These are phyloP conservation scores for Clarkia xantiana DNA, from an alignment of 345 rosid species.

Conservation along the genomic window DNA sequence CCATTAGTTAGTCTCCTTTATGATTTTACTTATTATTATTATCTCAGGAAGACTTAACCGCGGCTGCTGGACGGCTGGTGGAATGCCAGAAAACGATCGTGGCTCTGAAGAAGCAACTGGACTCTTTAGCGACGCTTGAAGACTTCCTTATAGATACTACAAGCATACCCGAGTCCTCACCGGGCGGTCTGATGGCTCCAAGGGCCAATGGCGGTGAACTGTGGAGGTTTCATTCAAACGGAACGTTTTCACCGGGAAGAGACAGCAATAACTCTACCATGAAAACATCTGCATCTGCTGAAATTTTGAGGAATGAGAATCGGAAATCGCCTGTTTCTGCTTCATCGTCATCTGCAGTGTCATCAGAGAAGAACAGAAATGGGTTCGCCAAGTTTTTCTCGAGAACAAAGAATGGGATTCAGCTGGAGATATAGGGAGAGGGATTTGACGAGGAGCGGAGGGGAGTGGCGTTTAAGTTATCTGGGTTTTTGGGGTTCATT, in stretches of 20 bases:
- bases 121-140: conserved; percentile 86
- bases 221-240: conserved; percentile 45
- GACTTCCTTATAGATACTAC: conserved; percentile 79
- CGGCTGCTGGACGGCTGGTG: conserved; percentile 72
- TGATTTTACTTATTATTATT: too few relatives aligned
- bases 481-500: neutral
- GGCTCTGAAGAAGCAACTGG: conserved; percentile 68
- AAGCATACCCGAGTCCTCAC: conserved; percentile 31
- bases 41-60: conserved; percentile 65
- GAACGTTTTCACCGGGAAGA: conserved; percentile 27
- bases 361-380: conserved; percentile 62
- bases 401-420: conserved; percentile 77
- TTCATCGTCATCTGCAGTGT: conserved; percentile 21
- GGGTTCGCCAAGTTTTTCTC: conserved; percentile 87
- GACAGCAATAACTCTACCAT: conserved; percentile 11
- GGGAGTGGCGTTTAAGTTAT: too few relatives aligned
- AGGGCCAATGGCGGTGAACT: conserved; percentile 21
- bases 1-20: too few relatives aligned
- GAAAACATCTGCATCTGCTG: conserved; percentile 13
- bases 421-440: conserved; percentile 47
- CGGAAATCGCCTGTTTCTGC: conserved; percentile 19
- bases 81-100: conserved; percentile 93
- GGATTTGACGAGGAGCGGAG: neutral
- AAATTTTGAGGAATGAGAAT: conserved; percentile 17
- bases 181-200: conserved; percentile 15